Evolutionary conservation across 495 filamentous ascomycete genomes (phyloP).

Genomic region (Annulohypoxylon bovei): DNA sequence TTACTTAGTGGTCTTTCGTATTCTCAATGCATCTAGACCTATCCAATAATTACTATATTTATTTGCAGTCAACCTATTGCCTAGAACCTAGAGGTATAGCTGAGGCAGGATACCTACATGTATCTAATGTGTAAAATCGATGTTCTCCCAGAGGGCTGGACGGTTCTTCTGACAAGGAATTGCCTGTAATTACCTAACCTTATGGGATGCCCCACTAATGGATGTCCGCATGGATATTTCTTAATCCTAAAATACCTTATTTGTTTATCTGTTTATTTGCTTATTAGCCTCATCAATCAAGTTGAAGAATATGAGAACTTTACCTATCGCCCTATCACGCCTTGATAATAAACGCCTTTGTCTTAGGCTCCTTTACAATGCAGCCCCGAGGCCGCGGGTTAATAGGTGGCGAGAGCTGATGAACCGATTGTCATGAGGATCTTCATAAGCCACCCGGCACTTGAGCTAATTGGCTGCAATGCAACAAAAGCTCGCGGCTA

Average conservation of each 20-base stretch:
- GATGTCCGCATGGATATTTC: neutral
- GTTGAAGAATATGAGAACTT: neutral
- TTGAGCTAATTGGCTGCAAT: slow-evolving; percentile 37
- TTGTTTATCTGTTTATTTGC: neutral
- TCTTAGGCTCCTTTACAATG: slow-evolving; percentile 12
- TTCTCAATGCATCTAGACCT: neutral
- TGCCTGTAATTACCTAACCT: neutral
- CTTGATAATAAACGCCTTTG: neutral
- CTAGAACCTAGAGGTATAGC: no score
- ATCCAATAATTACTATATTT: neutral
- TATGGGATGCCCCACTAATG: slow-evolving; percentile 1
- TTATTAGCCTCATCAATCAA: neutral
- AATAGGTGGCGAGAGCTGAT: slow-evolving; percentile 6
- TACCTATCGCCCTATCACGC: neutral
- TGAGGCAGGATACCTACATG: no score
- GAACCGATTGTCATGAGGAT: slow-evolving; percentile 33
- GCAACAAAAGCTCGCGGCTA: slow-evolving; percentile 30
- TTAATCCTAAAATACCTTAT: neutral
- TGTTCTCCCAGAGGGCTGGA: neutral
- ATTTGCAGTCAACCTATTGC: neutral
- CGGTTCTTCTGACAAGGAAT: neutral
- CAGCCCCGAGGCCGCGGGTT: slow-evolving; percentile 13
- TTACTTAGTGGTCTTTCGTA: neutral
- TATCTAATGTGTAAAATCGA: no score
- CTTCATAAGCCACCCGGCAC: slow-evolving; percentile 35